phyloP scores from a whole-genome alignment of 169 alveolate genomes.

The Theileria sp. region DNA sequence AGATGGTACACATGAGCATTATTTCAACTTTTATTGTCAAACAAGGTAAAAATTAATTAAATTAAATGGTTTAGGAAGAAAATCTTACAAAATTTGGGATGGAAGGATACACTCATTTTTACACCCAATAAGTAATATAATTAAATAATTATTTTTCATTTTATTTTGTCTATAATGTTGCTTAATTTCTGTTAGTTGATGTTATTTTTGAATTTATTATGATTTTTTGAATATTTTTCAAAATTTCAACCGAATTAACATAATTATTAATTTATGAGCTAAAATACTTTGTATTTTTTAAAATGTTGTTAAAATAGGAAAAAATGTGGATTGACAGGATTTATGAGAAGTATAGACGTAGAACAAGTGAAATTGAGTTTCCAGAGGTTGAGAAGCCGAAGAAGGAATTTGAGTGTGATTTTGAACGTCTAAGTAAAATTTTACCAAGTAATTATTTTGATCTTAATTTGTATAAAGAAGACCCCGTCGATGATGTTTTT shows the following conservation, averaged over 20 bases:
- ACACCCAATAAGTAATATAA: slow-evolving; percentile 23
- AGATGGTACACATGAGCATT: slow-evolving; percentile 22
- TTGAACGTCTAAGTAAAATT: slow-evolving; percentile 14
- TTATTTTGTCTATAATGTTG: neutral
- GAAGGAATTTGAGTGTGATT: slow-evolving; percentile 25
- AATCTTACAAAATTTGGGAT: slow-evolving; percentile 20
- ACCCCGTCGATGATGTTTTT: neutral
- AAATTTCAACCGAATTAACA: too few relatives aligned
- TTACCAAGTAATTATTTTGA: slow-evolving; percentile 22
- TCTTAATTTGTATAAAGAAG: slow-evolving; percentile 16
- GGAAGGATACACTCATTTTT: slow-evolving; percentile 25
- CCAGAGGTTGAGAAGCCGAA: slow-evolving; percentile 18
- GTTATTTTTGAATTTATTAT: neutral
- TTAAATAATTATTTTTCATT: neutral
- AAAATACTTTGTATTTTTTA: neutral
- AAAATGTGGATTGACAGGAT: slow-evolving; percentile 20
- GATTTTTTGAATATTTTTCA: neutral
- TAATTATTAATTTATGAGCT: too few relatives aligned
- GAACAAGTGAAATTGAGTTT: slow-evolving; percentile 1
- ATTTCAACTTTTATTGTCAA: slow-evolving; percentile 30
- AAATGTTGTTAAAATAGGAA: neutral
- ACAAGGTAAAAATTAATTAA: slow-evolving; percentile 16
- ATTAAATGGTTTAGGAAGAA: slow-evolving; percentile 14
- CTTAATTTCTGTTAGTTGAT: neutral
- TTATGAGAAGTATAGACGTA: slow-evolving; percentile 11